Evolutionary conservation across 2,329 filamentous ascomycete genomes (phyloP).

Genomic region (Botrytis byssoidea): DNA sequence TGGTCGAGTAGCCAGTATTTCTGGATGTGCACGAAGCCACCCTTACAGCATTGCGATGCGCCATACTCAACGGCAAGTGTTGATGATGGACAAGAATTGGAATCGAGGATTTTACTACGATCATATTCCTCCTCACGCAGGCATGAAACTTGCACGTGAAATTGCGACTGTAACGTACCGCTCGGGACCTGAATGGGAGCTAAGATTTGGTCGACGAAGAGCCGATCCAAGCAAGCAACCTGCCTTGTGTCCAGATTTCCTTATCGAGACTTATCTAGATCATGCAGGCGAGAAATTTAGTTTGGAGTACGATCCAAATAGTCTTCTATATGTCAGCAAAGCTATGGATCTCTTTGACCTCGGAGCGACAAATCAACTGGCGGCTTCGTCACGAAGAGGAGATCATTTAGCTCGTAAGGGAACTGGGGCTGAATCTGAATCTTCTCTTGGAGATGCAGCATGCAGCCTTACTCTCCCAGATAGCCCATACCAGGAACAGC

Average conservation of each 20-base stretch:
- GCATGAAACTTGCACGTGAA: constrained; percentile 96
- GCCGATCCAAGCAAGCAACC: constrained; percentile 85
- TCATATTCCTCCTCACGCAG: constrained; percentile 82
- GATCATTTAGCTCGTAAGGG: constrained; percentile 59
- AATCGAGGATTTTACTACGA: constrained; percentile 92
- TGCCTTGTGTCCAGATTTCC: constrained; percentile 92
- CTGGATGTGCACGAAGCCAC: constrained; percentile 89
- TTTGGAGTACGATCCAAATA: constrained; percentile 94
- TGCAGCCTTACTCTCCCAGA: constrained; percentile 84
- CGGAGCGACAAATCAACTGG: constrained; percentile 66
- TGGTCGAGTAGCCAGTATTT: constrained; percentile 80
- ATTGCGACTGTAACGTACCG: constrained; percentile 98
- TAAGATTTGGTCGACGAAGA: constrained; percentile 81
- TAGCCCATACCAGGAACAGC: constrained; percentile 82
- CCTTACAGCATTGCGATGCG: constrained; percentile 99
- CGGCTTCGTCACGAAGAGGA: constrained; percentile 60
- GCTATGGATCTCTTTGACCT: constrained; percentile 99
- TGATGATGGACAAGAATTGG: constrained; percentile 99
- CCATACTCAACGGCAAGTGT: constrained; percentile 92
- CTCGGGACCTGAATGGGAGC: constrained; percentile 96
- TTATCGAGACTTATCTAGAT: constrained; percentile 97
- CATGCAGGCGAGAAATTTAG: constrained; percentile 99
- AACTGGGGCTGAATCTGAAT: constrained; percentile 39
- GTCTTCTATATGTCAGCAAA: constrained; percentile 92
- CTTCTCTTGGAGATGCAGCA: constrained; percentile 40